Evolutionary conservation across 169 alveolate species (phyloP).

Genomic region (Perkinsus marinus): DNA sequence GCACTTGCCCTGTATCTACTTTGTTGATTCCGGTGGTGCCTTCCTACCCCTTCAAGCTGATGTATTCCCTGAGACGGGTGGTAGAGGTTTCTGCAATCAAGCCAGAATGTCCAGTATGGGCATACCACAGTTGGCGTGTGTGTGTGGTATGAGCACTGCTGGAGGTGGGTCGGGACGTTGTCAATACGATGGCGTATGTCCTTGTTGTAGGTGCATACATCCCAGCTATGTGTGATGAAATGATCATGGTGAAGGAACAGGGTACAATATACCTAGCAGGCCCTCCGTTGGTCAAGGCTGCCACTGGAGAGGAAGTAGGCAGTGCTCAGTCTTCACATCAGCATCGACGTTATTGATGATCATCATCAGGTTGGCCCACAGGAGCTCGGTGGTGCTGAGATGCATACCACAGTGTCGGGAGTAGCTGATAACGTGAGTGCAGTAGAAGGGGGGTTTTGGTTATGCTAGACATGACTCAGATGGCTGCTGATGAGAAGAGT

Average conservation of each 20-base stretch:
- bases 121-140: not conserved
- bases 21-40: slow-evolving; percentile 77
- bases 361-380: not conserved
- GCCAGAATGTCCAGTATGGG: slow-evolving; percentile 47
- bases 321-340: not conserved
- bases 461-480: not conserved
- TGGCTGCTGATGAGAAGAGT: not conserved
- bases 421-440: slow-evolving; percentile 56
- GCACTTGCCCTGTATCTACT: slow-evolving; percentile 61
- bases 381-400: slow-evolving; percentile 48
- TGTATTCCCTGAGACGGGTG: slow-evolving; percentile 69
- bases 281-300: slow-evolving; percentile 63
- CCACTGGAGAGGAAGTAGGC: slow-evolving; percentile 55
- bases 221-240: slow-evolving; percentile 63
- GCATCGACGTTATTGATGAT: not conserved
- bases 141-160: not conserved
- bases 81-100: slow-evolving; percentile 64
- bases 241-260: slow-evolving; percentile 47
- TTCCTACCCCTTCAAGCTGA: slow-evolving; percentile 59
- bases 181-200: no score
- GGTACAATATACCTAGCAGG: slow-evolving; percentile 67
- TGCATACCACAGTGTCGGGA: slow-evolving; percentile 54
- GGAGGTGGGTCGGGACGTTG: slow-evolving; percentile 5
- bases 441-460: not conserved
- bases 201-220: slow-evolving; percentile 68